Evolutionary conservation across 441 rosid species (phyloP), one percentile per base, ranked within the genome.

Genomic region (Euphorbia celastroides): DNA sequence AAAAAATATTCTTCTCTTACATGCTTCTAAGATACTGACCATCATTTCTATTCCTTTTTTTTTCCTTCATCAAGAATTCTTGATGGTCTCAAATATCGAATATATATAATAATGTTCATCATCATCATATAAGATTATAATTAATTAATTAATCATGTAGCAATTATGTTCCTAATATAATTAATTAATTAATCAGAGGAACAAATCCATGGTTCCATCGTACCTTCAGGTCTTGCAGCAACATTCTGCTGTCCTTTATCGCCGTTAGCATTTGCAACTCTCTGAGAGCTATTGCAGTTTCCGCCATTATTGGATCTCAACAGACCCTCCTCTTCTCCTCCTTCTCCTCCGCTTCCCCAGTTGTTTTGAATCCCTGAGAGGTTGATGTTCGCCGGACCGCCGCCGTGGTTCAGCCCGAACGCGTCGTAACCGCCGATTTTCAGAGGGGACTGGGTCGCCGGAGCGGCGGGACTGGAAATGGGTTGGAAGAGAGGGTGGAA

Each of bases 121-220:
- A 68, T 48, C 2, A 38, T 10, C 8, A 2, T 38, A 34, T n/a
- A 34, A 3, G 9, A 34, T 34, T 3, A 34, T 34, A 34, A 34
- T 34, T n/a, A n/a, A 34, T 3, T 38, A 38, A 38, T 38, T 38
- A 3, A 48, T 48, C 11, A 48, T 48, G 5, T 48, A 16, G 22
- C 19, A 48, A 48, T 48, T 48, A 48, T n/a, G 7, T 19, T 0
- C 23, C 12, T 51, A 19, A 51, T 50, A 6, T 0, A 6, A 51
- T n/a, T 51, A 51, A 51, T 51, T 19, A 19, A n/a, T 20, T 74
- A 85, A 72, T 86, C 87, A 57, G 92, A 84, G 38, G 94, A 84
- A 76, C 93, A 89, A 77, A 92, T 81, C 98, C 98, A 87, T 51
- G 92, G 81, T 77, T 84, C 96, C 74, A 89, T 82, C 87, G 76